These are phyloP conservation scores for Udeniomyces megalosporus DNA, from an alignment of 768 basidiomycete genomes.

Conservation along the genomic window DNA sequence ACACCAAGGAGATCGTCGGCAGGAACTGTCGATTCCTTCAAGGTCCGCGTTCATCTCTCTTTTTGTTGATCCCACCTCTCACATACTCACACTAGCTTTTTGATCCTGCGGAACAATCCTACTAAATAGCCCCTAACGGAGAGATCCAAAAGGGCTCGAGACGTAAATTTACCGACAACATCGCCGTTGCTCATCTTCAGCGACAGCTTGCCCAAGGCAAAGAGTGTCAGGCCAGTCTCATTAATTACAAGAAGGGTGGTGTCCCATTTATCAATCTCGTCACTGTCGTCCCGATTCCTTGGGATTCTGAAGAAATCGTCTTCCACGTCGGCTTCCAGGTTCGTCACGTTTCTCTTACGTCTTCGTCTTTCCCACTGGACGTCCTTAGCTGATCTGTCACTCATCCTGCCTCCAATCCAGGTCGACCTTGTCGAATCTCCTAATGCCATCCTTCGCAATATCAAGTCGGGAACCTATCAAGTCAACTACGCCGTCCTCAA, in stretches of 20 bases:
- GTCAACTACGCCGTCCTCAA: slow-evolving; percentile 38
- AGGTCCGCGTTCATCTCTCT: not conserved
- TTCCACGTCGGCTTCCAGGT: slow-evolving; percentile 71
- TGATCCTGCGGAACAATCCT: slow-evolving; percentile 56
- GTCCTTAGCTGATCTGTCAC: no score
- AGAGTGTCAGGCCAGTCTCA: slow-evolving; percentile 70
- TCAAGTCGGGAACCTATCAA: slow-evolving; percentile 60
- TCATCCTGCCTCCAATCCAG: slow-evolving; percentile 33
- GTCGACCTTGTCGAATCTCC: slow-evolving; percentile 82
- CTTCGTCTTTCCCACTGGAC: no score
- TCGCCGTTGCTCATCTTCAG: slow-evolving; percentile 47
- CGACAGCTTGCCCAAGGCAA: slow-evolving; percentile 53
- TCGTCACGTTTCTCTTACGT: not conserved
- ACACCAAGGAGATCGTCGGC: slow-evolving; percentile 52
- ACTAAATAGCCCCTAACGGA: slow-evolving; percentile 60
- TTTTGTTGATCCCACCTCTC: not conserved
- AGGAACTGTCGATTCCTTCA: slow-evolving; percentile 51
- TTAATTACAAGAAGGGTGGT: slow-evolving; percentile 79
- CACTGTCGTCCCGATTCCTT: slow-evolving; percentile 67
- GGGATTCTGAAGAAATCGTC: slow-evolving; percentile 54
- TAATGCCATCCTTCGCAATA: slow-evolving; percentile 59
- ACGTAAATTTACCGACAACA: slow-evolving; percentile 47
- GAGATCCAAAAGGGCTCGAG: slow-evolving; percentile 32
- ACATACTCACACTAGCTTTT: no score
- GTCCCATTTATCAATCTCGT: slow-evolving; percentile 80